A percentile compares a stretch with the other conserved stretches of the same genome.
Evolutionary conservation across 352 stramenopile genomes (phyloP).

Genomic region (Pythium dissimile): DNA sequence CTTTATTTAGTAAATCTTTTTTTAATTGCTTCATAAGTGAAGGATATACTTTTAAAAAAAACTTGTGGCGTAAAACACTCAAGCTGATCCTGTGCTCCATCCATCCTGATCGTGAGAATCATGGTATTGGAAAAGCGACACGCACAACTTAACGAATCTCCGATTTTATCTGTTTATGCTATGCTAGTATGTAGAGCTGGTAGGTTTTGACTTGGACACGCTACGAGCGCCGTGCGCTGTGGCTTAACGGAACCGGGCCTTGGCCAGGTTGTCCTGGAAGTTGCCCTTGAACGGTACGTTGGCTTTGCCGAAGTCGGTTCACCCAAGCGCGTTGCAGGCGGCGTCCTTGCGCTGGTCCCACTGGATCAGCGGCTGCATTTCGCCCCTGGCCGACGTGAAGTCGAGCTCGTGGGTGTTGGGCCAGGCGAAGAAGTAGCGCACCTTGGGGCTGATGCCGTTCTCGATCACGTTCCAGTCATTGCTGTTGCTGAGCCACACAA

Average conservation of each 20-base stretch:
- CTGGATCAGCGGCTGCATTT: conserved; percentile 6
- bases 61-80: no score
- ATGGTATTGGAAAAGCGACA: no score
- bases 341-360: neutral
- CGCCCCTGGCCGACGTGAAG: neutral
- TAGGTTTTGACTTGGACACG: no score
- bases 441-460: neutral
- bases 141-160: no score
- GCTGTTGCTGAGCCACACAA: conserved; percentile 29
- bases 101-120: no score
- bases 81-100: no score
- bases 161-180: no score
- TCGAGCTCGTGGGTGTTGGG: conserved; percentile 1
- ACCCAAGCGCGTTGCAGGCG: neutral
- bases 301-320: conserved; percentile 1
- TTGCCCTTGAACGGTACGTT: conserved; percentile 7
- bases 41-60: no score
- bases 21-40: no score
- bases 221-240: no score
- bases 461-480: neutral
- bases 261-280: neutral
- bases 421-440: neutral
- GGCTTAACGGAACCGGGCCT: neutral
- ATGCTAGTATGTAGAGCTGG: no score
- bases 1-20: no score